phyloP scores from a whole-genome alignment of 345 rosid species.

The Hirschfeldia incana region DNA sequence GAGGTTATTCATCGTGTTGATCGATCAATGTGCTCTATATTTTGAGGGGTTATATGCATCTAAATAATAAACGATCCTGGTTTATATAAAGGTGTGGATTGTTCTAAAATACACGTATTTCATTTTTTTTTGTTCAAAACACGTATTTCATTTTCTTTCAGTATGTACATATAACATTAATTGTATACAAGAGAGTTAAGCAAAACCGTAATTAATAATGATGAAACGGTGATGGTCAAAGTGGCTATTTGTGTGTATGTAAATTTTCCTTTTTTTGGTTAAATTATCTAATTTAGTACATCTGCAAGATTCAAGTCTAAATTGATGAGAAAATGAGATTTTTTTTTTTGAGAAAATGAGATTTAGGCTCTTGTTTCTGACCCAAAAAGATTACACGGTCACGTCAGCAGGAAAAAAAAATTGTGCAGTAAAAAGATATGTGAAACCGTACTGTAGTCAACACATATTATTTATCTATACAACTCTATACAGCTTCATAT shows the following conservation, averaged over 20 bases:
- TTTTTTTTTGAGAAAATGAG: no score
- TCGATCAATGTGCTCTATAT: neutral
- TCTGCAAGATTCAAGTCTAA: no score
- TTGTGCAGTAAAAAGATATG: no score
- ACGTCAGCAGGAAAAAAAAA: no score
- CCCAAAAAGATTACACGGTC: no score
- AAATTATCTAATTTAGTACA: neutral
- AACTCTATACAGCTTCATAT: no score
- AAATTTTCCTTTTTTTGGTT: neutral
- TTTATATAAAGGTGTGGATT: neutral
- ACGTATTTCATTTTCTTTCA: neutral
- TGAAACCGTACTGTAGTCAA: no score
- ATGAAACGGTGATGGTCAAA: neutral
- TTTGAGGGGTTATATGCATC: neutral
- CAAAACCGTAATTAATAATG: neutral
- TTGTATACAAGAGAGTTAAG: neutral
- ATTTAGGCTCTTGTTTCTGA: no score
- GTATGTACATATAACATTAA: neutral
- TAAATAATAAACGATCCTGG: neutral
- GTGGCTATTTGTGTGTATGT: neutral
- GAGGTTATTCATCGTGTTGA: neutral
- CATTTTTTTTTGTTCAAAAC: no score
- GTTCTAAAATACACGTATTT: neutral
- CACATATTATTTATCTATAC: no score
- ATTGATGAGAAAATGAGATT: no score